A percentile compares a stretch with the other conserved stretches of the same genome.
Evolutionary conservation across 1,284 basidiomycete species (phyloP).

Genomic region (Farysia itapuensis): DNA sequence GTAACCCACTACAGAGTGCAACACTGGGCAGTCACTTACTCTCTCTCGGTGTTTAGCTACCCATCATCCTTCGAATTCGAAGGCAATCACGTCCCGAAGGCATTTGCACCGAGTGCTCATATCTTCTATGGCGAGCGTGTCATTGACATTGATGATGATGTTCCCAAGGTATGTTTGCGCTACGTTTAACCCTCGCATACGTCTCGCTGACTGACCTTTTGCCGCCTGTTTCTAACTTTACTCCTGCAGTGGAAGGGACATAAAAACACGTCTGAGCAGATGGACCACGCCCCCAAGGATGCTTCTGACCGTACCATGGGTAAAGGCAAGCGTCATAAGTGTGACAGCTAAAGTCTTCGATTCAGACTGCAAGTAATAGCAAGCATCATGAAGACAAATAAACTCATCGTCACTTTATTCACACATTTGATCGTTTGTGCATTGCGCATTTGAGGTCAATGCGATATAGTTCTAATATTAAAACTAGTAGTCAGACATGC

Average conservation of each 20-base stretch:
- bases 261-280: conserved; percentile 22
- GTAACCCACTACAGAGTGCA: background rate
- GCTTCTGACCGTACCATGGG: conserved; percentile 19
- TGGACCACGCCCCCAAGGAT: conserved; percentile 22
- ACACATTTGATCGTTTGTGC: no score
- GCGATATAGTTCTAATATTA: no score
- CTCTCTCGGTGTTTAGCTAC: conserved; percentile 10
- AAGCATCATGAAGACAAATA: no score
- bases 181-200: background rate
- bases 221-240: background rate
- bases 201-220: background rate
- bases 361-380: background rate
- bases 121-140: conserved; percentile 38
- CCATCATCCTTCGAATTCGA: conserved; percentile 32
- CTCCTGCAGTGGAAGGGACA: conserved; percentile 22
- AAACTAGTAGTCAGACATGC: conserved; percentile 1
- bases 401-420: no score
- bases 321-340: conserved; percentile 29
- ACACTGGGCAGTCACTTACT: background rate
- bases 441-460: no score
- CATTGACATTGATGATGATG: conserved; percentile 36
- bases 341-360: conserved; percentile 3
- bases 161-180: conserved; percentile 24
- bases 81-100: conserved; percentile 15
- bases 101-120: conserved; percentile 31